Evolutionary conservation across 768 basidiomycete genomes (phyloP), one percentile per base, ranked within the genome.

Genomic region (Pisolithus orientalis): DNA sequence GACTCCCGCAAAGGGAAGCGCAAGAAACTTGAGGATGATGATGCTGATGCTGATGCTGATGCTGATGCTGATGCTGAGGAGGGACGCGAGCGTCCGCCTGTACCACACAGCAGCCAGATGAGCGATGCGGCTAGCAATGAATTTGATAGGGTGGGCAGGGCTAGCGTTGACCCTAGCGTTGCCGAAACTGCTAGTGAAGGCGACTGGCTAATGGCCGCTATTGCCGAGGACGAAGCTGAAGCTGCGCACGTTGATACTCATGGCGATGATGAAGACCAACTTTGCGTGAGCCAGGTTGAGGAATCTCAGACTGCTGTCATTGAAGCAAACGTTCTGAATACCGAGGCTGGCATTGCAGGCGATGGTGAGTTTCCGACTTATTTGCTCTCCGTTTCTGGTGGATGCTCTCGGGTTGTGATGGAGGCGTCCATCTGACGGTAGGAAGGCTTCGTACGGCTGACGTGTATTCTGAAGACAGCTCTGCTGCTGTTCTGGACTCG

Each of bases 201-300:
- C 49, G 89, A 91, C 69, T 91, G 89, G 89, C 75, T 90, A 40
- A 90, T 91, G 89, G 89, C 87, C 65, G 88, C 89, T 48, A 91
- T 90, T 60, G 83, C 78, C 52, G 85, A 84, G 65, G 84, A 80
- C 59, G 84, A 83, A 60, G 82, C 73, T 52, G 84, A 81, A 53
- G 70, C 72, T 55, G 69, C 72, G 63, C 73, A 75, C 65, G 82
- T 75, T 57, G 80, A 80, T 53, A 76, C 70, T 47, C 82, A 78
- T 54, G 77, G 60, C 52, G 75, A 72, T 55, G 76, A 74, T 44
- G 81, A 78, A 53, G 75, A 75, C 39, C 70, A 70, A 51, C 64
- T 75, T 50, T 72, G 75, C 63, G 72, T 75, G 56, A 76, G 71
- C 63, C 59, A 55, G 58, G 67, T 69, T 31, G 72, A 74, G 53